These are phyloP conservation scores for Anisodus tanguticus DNA, from an alignment of 257 asterid species.

Conservation along the genomic window DNA sequence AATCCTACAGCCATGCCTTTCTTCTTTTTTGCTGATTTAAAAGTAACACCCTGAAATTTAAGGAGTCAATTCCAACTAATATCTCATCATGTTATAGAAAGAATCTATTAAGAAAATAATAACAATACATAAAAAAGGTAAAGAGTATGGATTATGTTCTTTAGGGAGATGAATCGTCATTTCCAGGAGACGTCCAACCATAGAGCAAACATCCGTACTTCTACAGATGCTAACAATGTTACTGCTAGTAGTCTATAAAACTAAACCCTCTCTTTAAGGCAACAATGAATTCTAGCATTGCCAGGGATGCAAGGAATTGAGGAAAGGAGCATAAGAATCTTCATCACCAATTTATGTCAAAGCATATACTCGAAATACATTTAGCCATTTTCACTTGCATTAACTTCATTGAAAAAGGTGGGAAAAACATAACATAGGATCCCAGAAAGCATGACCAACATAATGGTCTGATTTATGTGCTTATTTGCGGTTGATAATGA, in stretches of 20 bases:
- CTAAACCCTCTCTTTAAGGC: neutral
- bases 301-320: neutral
- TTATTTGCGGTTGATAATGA: neutral
- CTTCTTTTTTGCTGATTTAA: constrained; percentile 91
- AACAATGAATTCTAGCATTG: neutral
- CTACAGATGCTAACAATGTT: neutral
- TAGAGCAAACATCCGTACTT: neutral
- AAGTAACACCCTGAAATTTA: constrained; percentile 59
- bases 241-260: neutral
- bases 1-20: constrained; percentile 94
- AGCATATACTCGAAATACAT: too few relatives aligned
- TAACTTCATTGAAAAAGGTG: neutral
- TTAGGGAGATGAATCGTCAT: neutral
- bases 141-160: neutral
- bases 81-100: constrained; percentile 27
- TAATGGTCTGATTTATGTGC: neutral
- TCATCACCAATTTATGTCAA: neutral
- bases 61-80: constrained; percentile 17
- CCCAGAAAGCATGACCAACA: neutral
- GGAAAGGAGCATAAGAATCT: neutral
- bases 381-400: neutral
- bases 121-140: neutral
- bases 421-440: neutral
- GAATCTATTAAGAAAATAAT: neutral
- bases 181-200: neutral